Base-by-base conservation (phyloP, 495 filamentous ascomycete genomes). In the Xylaria longipes region DNA sequence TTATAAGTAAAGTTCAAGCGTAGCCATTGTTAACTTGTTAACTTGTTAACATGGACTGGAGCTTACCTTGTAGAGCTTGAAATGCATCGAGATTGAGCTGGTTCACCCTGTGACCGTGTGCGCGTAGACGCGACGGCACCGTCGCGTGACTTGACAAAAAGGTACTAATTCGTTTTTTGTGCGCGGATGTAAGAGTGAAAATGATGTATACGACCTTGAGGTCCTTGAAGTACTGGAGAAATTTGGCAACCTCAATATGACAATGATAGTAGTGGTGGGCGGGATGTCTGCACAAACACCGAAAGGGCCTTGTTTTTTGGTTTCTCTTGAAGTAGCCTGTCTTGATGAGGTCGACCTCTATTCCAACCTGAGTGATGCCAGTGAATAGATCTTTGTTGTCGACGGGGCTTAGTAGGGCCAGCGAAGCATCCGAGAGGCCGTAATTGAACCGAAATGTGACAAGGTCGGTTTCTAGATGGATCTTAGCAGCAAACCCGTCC, bases 361-460 rank as follows among this genome's bases (percentile, higher is more conserved):
- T 29, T 0, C 54, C 67, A 15, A 69, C 45, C 5, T n/a, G 39
- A 9, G 67, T 61, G 56, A 70, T 70, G 25, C 57, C 57, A 9
- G 25, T 11, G 45, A 70, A 52, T 11, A 48, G 5, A 1, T 17
- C 12, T 20, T 2, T 33, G 57, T 70, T 50, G 39, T 61, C 20
- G 4, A 31, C 12, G 54, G 0, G 3, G 5, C 17, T 27, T 5
- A 68, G 35, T 6, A 22, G 0, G 27, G 14, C 7, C 5, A 60
- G 25, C 8, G 37, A 29, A 27, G 12, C n/a, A 7, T 9, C 9
- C 25, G 54, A 20, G 7, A 5, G 20, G 20, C 68, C 66, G 29
- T 45, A 69, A 8, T 45, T 39, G 41, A 48, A 62, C 5, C 57
- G 41, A 56, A 70, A 70, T 11, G 57, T 70, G 3, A 70, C 43